Evolutionary conservation across 1,284 basidiomycete species (phyloP), one percentile per base, ranked within the genome.

Genomic region (Malassezia globosa): DNA sequence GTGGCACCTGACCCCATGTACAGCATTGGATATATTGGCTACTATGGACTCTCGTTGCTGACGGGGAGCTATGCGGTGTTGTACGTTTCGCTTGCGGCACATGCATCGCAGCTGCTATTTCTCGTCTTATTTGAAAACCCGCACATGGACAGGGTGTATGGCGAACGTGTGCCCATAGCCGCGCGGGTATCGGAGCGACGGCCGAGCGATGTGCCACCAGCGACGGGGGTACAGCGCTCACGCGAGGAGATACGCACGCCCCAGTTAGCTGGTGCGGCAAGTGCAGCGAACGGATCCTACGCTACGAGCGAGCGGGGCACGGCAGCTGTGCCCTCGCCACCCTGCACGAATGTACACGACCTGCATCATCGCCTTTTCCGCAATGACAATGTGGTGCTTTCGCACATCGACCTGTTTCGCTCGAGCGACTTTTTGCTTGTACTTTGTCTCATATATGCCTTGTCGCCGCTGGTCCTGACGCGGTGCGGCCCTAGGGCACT

Each of bases 111-210:
- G 68, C 96, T 96, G 72, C 85, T 84, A 4, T 97, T 97, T 78
- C 77, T 97, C 47, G 78, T 89, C n/a, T 84, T 83, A 72, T 97
- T 97, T 63, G 92, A 96, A 75, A 95, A 92, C 66, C 92, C 92
- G 53, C 92, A 89, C 87, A 69, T 63, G 51, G 64, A 62, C 16
- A 51, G 66, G 13, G 59, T 58, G 18, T 69, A 69, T 40, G 66
- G 66, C 3, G 65, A 67, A 29, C 59, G 59, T 40, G 63, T 63
- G 35, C 60, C 60, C 8, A 44, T 58, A 13, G 54, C 59, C 11
- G 48, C 56, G 1, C 51, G 54, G 6, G 50, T 58, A 6, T 55
- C 59, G 14, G 46, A 14, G 47, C 27, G 26, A 55, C 42, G 48
- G 44, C 29, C 2, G 11, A 31, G 29, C 4, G 19, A 40, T 40